These are phyloP conservation scores for Moricandia moricandioides DNA, from an alignment of 345 rosid genomes.

Conservation along the genomic window DNA sequence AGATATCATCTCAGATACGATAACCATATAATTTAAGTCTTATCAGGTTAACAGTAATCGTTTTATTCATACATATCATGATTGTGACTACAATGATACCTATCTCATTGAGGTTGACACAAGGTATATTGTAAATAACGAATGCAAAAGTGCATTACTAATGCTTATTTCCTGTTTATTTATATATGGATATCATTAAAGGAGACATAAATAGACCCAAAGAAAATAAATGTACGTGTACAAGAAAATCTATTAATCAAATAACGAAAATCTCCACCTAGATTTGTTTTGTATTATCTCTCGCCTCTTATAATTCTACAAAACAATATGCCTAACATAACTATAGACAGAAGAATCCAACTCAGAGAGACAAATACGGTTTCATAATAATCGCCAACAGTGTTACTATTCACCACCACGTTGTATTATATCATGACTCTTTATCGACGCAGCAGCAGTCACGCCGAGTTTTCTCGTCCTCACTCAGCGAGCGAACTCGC, in stretches of 20 bases:
- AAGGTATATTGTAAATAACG: no score
- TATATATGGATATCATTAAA: background rate
- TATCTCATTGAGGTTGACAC: background rate
- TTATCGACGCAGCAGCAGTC: background rate
- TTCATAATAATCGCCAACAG: slow-evolving; percentile 48
- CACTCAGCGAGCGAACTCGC: slow-evolving; percentile 47
- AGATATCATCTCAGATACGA: background rate
- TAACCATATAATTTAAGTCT: background rate
- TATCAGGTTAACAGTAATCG: slow-evolving; percentile 4
- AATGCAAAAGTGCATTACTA: no score
- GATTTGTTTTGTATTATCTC: background rate
- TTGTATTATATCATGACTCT: slow-evolving; percentile 36
- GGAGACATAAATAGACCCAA: slow-evolving; percentile 23
- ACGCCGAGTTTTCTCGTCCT: slow-evolving; percentile 33
- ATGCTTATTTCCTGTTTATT: no score
- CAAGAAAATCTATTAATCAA: background rate
- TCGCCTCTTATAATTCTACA: background rate
- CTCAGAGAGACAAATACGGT: slow-evolving; percentile 60
- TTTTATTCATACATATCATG: background rate
- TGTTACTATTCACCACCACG: slow-evolving; percentile 35
- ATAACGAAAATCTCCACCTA: background rate
- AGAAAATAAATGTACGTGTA: background rate
- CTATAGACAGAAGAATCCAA: slow-evolving; percentile 61
- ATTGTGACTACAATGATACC: no score
- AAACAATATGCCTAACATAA: slow-evolving; percentile 40